A percentile compares a stretch with the other conserved stretches of the same genome.
phyloP scores from a whole-genome alignment of 2,329 filamentous ascomycete species.

The Epichloe brachyelytri region DNA sequence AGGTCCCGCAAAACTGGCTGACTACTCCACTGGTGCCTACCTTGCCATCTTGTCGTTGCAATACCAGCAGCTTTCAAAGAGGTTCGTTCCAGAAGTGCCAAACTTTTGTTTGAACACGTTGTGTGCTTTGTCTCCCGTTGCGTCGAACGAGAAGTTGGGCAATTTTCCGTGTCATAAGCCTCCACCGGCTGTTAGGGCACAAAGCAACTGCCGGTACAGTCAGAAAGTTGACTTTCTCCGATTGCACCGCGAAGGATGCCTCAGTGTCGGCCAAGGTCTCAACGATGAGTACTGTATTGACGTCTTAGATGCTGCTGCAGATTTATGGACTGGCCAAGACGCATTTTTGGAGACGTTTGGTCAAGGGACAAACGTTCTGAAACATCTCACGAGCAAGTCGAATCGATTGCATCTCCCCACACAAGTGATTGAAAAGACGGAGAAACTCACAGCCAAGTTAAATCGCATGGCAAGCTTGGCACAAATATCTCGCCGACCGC shows the following conservation, averaged over 20 bases:
- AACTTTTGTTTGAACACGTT: constrained; percentile 71
- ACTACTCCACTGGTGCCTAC: constrained; percentile 64
- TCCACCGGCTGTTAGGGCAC: constrained; percentile 36
- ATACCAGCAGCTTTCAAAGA: constrained; percentile 72
- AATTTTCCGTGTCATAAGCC: constrained; percentile 50
- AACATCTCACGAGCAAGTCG: constrained; percentile 44
- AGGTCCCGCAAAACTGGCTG: constrained; percentile 49
- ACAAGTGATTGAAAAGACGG: constrained; percentile 25
- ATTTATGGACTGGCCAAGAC: constrained; percentile 59
- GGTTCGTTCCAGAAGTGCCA: constrained; percentile 80
- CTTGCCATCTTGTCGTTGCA: constrained; percentile 66
- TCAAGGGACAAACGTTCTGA: constrained; percentile 45
- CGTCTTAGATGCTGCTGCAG: constrained; percentile 54
- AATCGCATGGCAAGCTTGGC: constrained; percentile 46
- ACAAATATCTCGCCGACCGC: constrained; percentile 56
- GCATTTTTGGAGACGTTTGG: constrained; percentile 70
- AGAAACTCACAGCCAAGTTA: constrained; percentile 32
- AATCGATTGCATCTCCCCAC: constrained; percentile 38
- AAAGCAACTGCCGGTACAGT: constrained; percentile 25
- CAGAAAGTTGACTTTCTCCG: constrained; percentile 45
- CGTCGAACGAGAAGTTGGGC: constrained; percentile 32
- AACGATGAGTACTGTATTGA: constrained; percentile 48
- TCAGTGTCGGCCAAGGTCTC: constrained; percentile 39
- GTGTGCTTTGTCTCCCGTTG: constrained; percentile 47
- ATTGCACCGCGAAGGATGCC: constrained; percentile 32